Evolutionary conservation across 495 filamentous ascomycete genomes (phyloP), one percentile per base, ranked within the genome.

Genomic region (Cercophora sp.): DNA sequence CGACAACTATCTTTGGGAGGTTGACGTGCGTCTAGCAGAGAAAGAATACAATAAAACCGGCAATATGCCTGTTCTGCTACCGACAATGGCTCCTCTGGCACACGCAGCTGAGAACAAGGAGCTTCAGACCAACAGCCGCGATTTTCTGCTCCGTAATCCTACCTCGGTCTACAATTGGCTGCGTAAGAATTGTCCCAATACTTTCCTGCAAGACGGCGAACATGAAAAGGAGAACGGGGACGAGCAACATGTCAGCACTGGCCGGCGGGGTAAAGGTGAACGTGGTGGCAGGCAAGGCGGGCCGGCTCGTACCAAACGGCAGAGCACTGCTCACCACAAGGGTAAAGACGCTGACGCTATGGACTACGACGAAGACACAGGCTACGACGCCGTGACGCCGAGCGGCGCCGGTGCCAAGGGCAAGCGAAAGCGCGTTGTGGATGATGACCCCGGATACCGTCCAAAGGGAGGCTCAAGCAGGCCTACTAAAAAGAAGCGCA

Each of bases 161-260:
- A 84, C 87, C 31, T 89, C 85, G 22, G 88, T 94, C 1, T 89
- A 91, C 72, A 93, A 92, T 66, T 96, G 91, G 91, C 73, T 96
- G 19, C 81, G 88, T 27, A 82, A 83, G 51, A 81, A 94, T 61
- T 86, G 89, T 50, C 90, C 90, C 0, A 82, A 90, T 51, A 85
- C 86, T 18, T 93, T 91, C 70, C 70, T 94, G 0, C 87, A 92
- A 63, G 88, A 91, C 58, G 85, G 84, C 47, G 89, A 92, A 63
- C 66, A 68, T 23, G 62, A 71, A 15, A 81, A 82, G 8, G 84
- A 85, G 51, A 85, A 85, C 58, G 80, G 82, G 23, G 70, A 62
- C 43, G 65, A 73, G 52, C 64, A 73, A 27, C 60, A 73, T 43
- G 55, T 61, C 54, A 8, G 24, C 18, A 0, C 48, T 9, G 57